These are phyloP conservation scores for Candida sithepensis DNA, from an alignment of 805 yeast genomes.

Conservation along the genomic window DNA sequence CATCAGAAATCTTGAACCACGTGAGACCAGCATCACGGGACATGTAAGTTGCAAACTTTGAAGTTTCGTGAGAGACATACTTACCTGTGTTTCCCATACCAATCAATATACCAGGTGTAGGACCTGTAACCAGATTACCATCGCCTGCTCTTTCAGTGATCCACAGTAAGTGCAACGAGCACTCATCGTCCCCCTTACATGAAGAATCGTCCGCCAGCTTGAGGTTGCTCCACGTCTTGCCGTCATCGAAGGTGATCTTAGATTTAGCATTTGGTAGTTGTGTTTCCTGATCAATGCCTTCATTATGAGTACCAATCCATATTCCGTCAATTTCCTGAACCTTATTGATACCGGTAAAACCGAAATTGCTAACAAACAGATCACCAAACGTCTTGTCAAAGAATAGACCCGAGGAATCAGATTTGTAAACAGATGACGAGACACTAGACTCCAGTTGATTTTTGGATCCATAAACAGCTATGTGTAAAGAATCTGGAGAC, in stretches of 20 bases:
- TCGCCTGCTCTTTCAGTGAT: slow-evolving; percentile 35
- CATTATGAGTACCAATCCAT: slow-evolving; percentile 42
- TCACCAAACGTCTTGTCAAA: slow-evolving; percentile 43
- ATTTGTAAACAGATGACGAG: slow-evolving; percentile 39
- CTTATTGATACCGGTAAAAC: slow-evolving; percentile 39
- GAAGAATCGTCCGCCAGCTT: slow-evolving; percentile 40
- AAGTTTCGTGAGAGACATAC: slow-evolving; percentile 31
- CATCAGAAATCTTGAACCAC: slow-evolving; percentile 57
- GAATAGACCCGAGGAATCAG: slow-evolving; percentile 56
- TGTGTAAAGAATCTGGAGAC: slow-evolving; percentile 36
- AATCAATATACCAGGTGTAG: slow-evolving; percentile 50
- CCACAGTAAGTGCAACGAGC: slow-evolving; percentile 43
- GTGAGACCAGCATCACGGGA: slow-evolving; percentile 77
- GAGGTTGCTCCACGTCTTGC: slow-evolving; percentile 49
- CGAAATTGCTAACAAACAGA: slow-evolving; percentile 34
- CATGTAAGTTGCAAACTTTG: slow-evolving; percentile 43
- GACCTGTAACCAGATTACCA: slow-evolving; percentile 43
- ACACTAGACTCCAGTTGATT: slow-evolving; percentile 12
- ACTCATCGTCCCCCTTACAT: slow-evolving; percentile 42
- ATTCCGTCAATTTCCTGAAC: slow-evolving; percentile 58
- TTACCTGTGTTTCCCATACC: slow-evolving; percentile 87
- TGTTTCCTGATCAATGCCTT: slow-evolving; percentile 20
- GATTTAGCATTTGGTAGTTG: slow-evolving; percentile 30
- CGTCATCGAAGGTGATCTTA: slow-evolving; percentile 48
- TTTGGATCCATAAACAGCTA: slow-evolving; percentile 32